Conservation (phyloP, 495 filamentous ascomycete genomes). For the Saxophila tyrrhenica region DNA sequence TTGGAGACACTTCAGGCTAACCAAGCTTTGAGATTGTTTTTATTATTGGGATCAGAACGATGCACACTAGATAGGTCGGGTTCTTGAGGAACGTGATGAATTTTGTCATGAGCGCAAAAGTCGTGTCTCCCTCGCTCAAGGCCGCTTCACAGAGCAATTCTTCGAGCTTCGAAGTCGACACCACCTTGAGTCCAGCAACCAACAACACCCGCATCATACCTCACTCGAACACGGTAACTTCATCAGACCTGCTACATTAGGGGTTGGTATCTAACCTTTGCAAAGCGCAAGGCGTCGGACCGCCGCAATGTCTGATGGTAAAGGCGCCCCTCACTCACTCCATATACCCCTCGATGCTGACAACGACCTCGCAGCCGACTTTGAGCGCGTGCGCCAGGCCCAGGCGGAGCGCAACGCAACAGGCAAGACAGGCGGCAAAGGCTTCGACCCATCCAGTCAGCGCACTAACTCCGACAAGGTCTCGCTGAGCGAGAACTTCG, state of each 20-base stretch:
- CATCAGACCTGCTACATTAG: neutral
- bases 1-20: too few relatives aligned
- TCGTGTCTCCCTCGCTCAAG: too few relatives aligned
- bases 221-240: neutral
- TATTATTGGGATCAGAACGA: too few relatives aligned
- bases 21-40: too few relatives aligned
- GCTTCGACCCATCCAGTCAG: constrained; percentile 38
- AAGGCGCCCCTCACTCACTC: neutral
- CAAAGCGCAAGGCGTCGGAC: neutral
- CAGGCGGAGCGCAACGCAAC: constrained; percentile 70
- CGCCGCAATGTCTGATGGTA: neutral
- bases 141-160: too few relatives aligned
- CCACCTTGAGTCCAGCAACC: neutral
- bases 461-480: constrained; percentile 92
- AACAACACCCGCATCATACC: neutral
- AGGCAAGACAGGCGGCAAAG: constrained; percentile 75
- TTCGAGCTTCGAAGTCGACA: neutral
- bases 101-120: too few relatives aligned
- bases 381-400: constrained; percentile 16
- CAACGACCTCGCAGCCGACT: constrained; percentile 12
- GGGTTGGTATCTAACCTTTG: neutral
- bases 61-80: too few relatives aligned
- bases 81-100: too few relatives aligned
- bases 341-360: neutral
- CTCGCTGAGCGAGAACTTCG: constrained; percentile 87